These are phyloP conservation scores for Rutidosis leptorrhynchoides DNA, from an alignment of 129 eudicot species.

Conservation along the genomic window DNA sequence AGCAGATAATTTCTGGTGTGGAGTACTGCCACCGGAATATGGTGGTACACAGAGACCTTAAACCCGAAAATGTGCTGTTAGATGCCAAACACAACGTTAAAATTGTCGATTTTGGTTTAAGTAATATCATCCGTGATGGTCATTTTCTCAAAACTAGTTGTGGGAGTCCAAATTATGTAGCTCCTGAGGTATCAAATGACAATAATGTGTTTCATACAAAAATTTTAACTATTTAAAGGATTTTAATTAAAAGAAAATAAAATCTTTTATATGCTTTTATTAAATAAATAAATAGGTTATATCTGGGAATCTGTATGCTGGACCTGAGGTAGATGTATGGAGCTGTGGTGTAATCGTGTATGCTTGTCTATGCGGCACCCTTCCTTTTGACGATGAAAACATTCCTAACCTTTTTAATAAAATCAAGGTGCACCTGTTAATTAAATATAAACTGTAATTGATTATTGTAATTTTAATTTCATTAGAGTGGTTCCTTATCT, in stretches of 20 bases:
- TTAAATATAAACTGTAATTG: too few species aligned
- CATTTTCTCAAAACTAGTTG: constrained; percentile 91
- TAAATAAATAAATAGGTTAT: constrained; percentile 74
- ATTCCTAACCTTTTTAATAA: constrained; percentile 83
- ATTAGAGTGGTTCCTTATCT: not conserved
- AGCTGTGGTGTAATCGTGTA: constrained; percentile 96
- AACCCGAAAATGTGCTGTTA: constrained; percentile 83
- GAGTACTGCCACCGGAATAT: constrained; percentile 94
- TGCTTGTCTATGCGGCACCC: constrained; percentile 91
- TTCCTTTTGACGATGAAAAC: constrained; percentile 97
- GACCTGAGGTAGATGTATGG: constrained; percentile 99
- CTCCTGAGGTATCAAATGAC: constrained; percentile 71
- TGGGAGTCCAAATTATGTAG: constrained; percentile 96
- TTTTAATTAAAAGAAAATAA: too few species aligned
- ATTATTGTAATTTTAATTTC: not conserved
- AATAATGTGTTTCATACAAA: not conserved
- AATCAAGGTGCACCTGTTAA: constrained; percentile 60
- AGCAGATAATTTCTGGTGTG: constrained; percentile 98
- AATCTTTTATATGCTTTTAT: not conserved
- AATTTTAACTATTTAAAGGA: not conserved
- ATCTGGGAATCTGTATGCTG: constrained; percentile 91
- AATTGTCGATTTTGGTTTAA: constrained; percentile 96
- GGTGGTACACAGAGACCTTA: constrained; percentile 97
- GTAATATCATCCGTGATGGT: constrained; percentile 95
- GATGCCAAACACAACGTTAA: constrained; percentile 79